Evolutionary conservation across 768 basidiomycete species (phyloP), one percentile per base, ranked within the genome.

Genomic region (Russula olivacea): DNA sequence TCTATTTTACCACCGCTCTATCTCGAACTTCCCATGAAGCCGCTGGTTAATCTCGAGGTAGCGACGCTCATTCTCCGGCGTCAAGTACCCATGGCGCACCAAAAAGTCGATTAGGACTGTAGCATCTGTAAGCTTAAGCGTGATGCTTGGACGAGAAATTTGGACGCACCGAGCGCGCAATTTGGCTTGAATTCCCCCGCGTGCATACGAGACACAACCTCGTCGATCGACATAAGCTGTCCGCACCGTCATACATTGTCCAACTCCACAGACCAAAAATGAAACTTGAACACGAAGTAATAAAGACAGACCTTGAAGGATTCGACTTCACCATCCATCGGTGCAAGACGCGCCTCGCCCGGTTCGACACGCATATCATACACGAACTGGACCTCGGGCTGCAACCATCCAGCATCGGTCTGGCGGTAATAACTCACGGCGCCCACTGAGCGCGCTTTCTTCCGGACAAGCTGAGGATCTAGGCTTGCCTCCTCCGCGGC

Each of bases 401-500:
- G 92, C 50, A 98, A 76, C 84, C 88, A 96, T 0, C 91, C 91
- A 17, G 76, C 77, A 2, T 78, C 66, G 0, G 86, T 86, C 63
- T 80, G 81, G 72, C 81, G 86, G 76, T 90, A 92, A 76, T 98
- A 98, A 64, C 88, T 91, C 54, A 93, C 74, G 2, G 83, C 80
- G 4, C 94, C 93, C 11, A 79, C 83, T 8, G 82, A 69, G 64
- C 80, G 82, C 14, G 86, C 78, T 64, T 87, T 75, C 23, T 78
- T 75, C 53, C 80, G 76, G 12, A 91, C 84, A 50, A 92, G 71
- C n/a, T 77, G 73, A 56, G 86, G 86, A 3, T 79, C 77, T 25
- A 98, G 78, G 68, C 87, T 92, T 2, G 94, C 96, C 73, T 99
- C 96, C 71, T 98, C 96, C 80, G 84, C 87, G 59, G 91, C 88